phyloP scores from a whole-genome alignment of 2,329 filamentous ascomycete species.

The Colletotrichum tamarilloi region DNA sequence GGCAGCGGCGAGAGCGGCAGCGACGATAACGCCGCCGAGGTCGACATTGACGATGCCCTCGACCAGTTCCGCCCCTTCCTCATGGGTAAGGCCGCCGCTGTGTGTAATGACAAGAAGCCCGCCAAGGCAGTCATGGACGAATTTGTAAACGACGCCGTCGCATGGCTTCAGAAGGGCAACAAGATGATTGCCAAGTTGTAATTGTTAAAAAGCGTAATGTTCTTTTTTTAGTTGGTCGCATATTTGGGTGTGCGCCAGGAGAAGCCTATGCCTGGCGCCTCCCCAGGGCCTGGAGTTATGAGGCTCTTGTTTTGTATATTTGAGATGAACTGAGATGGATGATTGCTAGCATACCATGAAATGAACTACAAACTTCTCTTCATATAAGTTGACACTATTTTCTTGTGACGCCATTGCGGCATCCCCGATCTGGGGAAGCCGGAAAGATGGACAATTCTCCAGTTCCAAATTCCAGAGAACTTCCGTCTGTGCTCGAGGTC shows the following conservation, averaged over 20 bases:
- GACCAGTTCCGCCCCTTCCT: conserved; percentile 91
- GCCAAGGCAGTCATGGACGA: conserved; percentile 96
- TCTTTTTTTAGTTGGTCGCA: conserved; percentile 37
- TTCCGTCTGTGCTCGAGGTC: background rate
- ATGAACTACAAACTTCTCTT: background rate
- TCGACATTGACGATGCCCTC: conserved; percentile 85
- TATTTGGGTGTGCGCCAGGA: conserved; percentile 1
- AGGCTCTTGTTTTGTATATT: conserved; percentile 31
- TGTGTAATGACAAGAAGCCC: conserved; percentile 91
- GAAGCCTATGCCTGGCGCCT: background rate
- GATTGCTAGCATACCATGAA: conserved; percentile 26
- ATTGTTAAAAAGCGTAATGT: conserved; percentile 25
- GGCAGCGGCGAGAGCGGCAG: conserved; percentile 74
- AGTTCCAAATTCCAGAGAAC: background rate
- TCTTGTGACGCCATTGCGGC: too few relatives aligned
- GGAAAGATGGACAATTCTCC: too few relatives aligned
- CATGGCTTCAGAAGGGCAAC: conserved; percentile 75
- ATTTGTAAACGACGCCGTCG: conserved; percentile 85
- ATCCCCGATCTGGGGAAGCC: too few relatives aligned
- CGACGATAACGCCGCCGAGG: conserved; percentile 73
- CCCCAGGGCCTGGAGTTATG: conserved; percentile 26
- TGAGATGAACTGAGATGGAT: conserved; percentile 16
- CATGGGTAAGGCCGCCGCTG: conserved; percentile 97
- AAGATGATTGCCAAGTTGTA: conserved; percentile 79
- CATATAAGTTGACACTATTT: too few relatives aligned